A percentile compares a stretch with the other conserved stretches of the same genome.
These are phyloP conservation scores for Geotrichum macrosporum DNA, from an alignment of 1,139 yeast genomes.

Conservation along the genomic window DNA sequence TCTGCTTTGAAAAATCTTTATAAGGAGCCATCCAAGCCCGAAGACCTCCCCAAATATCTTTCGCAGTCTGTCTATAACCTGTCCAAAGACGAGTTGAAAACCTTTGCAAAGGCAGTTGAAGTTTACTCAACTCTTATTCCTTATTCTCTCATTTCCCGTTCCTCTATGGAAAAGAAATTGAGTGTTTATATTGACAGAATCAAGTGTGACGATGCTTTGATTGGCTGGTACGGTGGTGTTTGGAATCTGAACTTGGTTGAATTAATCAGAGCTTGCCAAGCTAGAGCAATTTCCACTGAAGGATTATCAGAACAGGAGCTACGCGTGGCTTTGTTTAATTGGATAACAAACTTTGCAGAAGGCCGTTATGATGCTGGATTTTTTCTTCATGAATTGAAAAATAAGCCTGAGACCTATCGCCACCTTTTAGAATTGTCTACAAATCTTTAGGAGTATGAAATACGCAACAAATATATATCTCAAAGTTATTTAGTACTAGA, in stretches of 20 bases:
- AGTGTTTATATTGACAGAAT: conserved; percentile 28
- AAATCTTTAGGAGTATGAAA: neutral
- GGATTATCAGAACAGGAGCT: conserved; percentile 19
- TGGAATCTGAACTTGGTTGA: conserved; percentile 30
- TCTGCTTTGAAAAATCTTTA: conserved; percentile 15
- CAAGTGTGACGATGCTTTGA: conserved; percentile 32
- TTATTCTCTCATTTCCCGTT: conserved; percentile 7
- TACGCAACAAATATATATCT: neutral
- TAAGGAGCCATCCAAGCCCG: conserved; percentile 8
- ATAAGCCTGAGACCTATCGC: neutral
- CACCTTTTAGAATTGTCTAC: conserved; percentile 4
- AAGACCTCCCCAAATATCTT: conserved; percentile 2
- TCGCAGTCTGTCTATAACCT: conserved; percentile 13
- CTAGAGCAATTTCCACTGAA: conserved; percentile 29
- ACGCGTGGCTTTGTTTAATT: conserved; percentile 23
- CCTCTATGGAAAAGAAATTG: conserved; percentile 19
- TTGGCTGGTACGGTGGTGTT: conserved; percentile 34
- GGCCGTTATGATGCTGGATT: conserved; percentile 30
- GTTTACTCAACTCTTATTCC: conserved; percentile 15
- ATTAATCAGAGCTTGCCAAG: conserved; percentile 32
- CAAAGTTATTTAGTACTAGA: conserved; percentile 3
- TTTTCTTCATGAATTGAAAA: conserved; percentile 18
- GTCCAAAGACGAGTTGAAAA: conserved; percentile 3
- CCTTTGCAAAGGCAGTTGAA: conserved; percentile 7
- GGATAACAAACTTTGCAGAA: conserved; percentile 28